Conservation (phyloP, 345 rosid species). For the Physaria fendleri region DNA sequence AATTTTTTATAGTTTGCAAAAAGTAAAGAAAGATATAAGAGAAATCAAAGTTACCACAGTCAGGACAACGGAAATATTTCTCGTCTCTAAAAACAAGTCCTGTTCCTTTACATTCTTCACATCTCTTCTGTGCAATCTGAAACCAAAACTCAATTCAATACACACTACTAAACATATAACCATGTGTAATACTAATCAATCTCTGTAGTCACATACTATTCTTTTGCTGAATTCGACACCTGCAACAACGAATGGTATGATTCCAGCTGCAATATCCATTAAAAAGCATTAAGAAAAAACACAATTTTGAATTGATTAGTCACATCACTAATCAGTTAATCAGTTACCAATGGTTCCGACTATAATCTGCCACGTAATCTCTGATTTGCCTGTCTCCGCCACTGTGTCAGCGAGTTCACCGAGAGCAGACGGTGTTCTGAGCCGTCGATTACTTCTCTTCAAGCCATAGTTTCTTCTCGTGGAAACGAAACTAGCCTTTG, state of each 20-base stretch:
- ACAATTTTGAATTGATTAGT: background rate
- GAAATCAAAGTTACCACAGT: conserved; percentile 36
- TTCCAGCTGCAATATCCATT: conserved; percentile 67
- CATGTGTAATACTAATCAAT: background rate
- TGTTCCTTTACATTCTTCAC: conserved; percentile 65
- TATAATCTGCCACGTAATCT: conserved; percentile 70
- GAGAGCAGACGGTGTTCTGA: conserved; percentile 27
- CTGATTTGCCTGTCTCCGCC: conserved; percentile 36
- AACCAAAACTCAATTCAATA: conserved; percentile 13
- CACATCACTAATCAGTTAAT: background rate
- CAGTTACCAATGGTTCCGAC: conserved; percentile 61
- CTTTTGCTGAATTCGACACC: conserved; percentile 92
- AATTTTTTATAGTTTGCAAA: background rate
- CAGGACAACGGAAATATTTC: conserved; percentile 58
- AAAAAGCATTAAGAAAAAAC: conserved; percentile 8
- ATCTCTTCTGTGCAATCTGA: conserved; percentile 74
- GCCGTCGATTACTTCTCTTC: conserved; percentile 9
- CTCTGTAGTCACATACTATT: conserved; percentile 38
- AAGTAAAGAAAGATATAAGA: background rate
- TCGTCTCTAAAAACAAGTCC: conserved; percentile 59
- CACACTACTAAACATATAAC: background rate
- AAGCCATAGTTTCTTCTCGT: conserved; percentile 1
- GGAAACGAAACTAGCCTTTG: conserved; percentile 15
- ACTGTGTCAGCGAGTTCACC: conserved; percentile 33
- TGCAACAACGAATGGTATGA: conserved; percentile 69